Evolutionary conservation across 495 filamentous ascomycete genomes (phyloP).

Genomic region (Neurospora sp.): DNA sequence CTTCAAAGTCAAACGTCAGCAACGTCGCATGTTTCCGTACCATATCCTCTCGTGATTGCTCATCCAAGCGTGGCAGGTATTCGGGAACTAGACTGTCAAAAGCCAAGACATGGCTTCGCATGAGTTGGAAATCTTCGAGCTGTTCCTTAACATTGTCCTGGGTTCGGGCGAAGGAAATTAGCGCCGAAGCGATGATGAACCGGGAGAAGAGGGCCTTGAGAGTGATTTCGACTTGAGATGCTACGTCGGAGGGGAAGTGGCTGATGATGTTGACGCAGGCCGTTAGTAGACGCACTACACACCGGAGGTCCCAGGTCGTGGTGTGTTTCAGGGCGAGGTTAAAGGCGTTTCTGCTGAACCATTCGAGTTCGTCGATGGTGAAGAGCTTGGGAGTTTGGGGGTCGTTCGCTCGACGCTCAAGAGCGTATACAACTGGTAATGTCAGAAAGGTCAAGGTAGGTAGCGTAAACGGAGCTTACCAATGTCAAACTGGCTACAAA

Average conservation of each 20-base stretch:
- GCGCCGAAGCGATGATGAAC: constrained; percentile 54
- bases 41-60: constrained; percentile 40
- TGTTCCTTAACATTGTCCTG: constrained; percentile 51
- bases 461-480: background rate
- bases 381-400: constrained; percentile 33
- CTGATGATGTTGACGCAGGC: constrained; percentile 53
- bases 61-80: constrained; percentile 30
- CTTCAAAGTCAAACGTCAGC: constrained; percentile 67
- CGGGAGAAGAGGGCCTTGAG: constrained; percentile 55
- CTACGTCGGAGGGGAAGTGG: constrained; percentile 43
- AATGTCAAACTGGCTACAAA: background rate
- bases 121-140: constrained; percentile 48
- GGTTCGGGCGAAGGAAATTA: constrained; percentile 50
- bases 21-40: constrained; percentile 51
- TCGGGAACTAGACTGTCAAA: constrained; percentile 40
- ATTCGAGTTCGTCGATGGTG: constrained; percentile 56
- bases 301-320: constrained; percentile 40
- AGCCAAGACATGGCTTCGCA: constrained; percentile 43
- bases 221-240: constrained; percentile 35
- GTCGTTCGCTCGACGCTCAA: constrained; percentile 29
- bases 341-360: constrained; percentile 73
- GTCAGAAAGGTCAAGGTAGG: constrained; percentile 8
- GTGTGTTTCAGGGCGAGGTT: constrained; percentile 58
- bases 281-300: constrained; percentile 45
- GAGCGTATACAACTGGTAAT: constrained; percentile 30